Evolutionary conservation across 2,329 filamentous ascomycete genomes (phyloP).

Genomic region (Aspergillus quadrilineatus): DNA sequence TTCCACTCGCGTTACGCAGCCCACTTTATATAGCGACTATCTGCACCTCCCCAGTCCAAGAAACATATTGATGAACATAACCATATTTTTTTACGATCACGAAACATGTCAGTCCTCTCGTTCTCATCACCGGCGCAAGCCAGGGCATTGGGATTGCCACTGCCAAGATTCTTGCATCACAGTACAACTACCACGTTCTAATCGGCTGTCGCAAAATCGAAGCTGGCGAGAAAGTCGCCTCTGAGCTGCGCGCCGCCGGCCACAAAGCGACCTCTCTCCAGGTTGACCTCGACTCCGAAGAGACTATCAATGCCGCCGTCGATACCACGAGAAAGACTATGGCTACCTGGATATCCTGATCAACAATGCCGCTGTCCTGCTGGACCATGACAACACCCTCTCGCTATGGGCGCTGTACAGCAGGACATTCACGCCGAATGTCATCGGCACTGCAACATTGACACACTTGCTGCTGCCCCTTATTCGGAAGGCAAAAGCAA

Average conservation of each 20-base stretch:
- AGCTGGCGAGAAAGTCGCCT: not conserved
- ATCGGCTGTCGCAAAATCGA: not conserved
- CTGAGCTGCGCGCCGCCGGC: not conserved
- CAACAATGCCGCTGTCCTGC: not conserved
- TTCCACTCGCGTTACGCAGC: too few species aligned
- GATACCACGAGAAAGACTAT: not conserved
- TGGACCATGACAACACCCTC: not conserved
- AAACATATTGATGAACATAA: too few species aligned
- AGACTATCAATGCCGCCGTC: not conserved
- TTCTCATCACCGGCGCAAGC: slow-evolving; percentile 3
- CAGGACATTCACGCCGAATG: not conserved
- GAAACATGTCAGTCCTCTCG: not conserved
- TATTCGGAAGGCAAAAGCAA: not conserved
- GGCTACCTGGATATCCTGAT: not conserved
- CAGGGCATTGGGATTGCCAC: not conserved
- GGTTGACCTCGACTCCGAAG: not conserved
- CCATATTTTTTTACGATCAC: too few species aligned
- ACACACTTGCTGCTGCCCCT: not conserved
- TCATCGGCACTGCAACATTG: not conserved
- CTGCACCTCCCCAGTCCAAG: too few species aligned
- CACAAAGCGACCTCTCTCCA: not conserved
- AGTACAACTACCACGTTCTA: slow-evolving; percentile 2
- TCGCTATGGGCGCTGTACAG: not conserved
- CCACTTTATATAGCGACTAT: too few species aligned
- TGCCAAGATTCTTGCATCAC: not conserved